A percentile compares a stretch with the other conserved stretches of the same genome.
phyloP scores from a whole-genome alignment of 225 moss, liverwort and hornwort species.

The Polytrichum commune region DNA sequence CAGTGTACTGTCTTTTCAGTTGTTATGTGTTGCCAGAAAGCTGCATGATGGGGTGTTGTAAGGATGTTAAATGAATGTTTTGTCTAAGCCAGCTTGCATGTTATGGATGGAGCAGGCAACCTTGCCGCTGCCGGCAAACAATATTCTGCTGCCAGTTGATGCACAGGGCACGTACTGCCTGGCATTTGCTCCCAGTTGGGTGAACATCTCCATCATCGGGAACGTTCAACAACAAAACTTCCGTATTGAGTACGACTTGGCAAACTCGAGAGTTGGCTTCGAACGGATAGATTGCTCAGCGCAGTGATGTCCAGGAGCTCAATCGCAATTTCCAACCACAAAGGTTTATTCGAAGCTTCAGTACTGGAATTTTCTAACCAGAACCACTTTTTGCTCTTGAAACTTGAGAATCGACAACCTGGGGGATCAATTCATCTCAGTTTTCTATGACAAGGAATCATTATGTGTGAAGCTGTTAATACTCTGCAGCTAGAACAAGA shows the following conservation, averaged over 20 bases:
- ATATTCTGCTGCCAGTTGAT: slow-evolving; percentile 62
- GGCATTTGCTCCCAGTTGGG: slow-evolving; percentile 50
- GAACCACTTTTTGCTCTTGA: background rate
- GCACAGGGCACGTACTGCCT: slow-evolving; percentile 53
- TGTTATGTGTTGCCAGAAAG: too few relatives aligned
- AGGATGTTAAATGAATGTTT: too few relatives aligned
- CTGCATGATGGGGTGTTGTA: too few relatives aligned
- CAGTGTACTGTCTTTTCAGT: too few relatives aligned
- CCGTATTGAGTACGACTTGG: slow-evolving; percentile 65
- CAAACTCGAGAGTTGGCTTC: slow-evolving; percentile 56
- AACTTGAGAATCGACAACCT: too few relatives aligned
- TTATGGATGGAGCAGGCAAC: slow-evolving; percentile 16
- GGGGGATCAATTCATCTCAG: too few relatives aligned
- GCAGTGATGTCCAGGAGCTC: slow-evolving; percentile 1
- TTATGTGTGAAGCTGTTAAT: too few relatives aligned
- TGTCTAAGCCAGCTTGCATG: too few relatives aligned
- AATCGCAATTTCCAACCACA: too few relatives aligned
- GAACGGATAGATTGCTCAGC: slow-evolving; percentile 28
- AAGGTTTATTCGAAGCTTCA: too few relatives aligned
- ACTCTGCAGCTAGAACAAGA: too few relatives aligned
- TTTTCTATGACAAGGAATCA: too few relatives aligned
- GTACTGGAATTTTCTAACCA: background rate
- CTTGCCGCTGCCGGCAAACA: slow-evolving; percentile 56
- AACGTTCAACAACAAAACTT: slow-evolving; percentile 83
- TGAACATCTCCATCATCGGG: slow-evolving; percentile 74